These are phyloP conservation scores for Stenogyne calaminthoides DNA, from an alignment of 305 asterid species.

Conservation along the genomic window DNA sequence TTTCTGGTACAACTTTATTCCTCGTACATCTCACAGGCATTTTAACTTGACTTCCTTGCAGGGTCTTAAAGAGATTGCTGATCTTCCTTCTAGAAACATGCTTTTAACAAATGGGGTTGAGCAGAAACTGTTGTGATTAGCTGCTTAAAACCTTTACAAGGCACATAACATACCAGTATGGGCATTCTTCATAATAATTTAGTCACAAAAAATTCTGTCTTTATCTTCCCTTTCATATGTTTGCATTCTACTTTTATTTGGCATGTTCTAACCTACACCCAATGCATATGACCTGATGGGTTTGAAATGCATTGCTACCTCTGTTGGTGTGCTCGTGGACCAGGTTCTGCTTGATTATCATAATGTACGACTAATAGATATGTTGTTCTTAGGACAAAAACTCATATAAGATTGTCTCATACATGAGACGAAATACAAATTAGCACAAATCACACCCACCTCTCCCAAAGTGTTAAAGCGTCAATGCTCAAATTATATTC, in stretches of 20 bases:
- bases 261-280: no score
- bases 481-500: no score
- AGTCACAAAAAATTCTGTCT: background rate
- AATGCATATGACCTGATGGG: conserved; percentile 1
- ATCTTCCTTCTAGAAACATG: conserved; percentile 32
- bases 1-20: background rate
- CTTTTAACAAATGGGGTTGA: conserved; percentile 48
- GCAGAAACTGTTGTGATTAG: conserved; percentile 43
- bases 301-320: background rate
- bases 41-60: conserved; percentile 27
- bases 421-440: no score
- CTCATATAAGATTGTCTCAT: no score
- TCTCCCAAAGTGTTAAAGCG: no score
- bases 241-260: no score
- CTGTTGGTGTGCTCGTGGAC: background rate
- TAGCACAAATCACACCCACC: no score
- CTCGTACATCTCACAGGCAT: background rate
- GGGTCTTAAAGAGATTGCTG: conserved; percentile 73
- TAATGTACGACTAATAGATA: background rate
- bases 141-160: conserved; percentile 41
- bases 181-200: background rate
- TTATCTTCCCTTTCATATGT: no score
- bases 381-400: background rate
- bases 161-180: conserved; percentile 37
- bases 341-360: conserved; percentile 27